These are phyloP conservation scores for Boletellus sp. DNA, from an alignment of 768 basidiomycete genomes.

Conservation along the genomic window DNA sequence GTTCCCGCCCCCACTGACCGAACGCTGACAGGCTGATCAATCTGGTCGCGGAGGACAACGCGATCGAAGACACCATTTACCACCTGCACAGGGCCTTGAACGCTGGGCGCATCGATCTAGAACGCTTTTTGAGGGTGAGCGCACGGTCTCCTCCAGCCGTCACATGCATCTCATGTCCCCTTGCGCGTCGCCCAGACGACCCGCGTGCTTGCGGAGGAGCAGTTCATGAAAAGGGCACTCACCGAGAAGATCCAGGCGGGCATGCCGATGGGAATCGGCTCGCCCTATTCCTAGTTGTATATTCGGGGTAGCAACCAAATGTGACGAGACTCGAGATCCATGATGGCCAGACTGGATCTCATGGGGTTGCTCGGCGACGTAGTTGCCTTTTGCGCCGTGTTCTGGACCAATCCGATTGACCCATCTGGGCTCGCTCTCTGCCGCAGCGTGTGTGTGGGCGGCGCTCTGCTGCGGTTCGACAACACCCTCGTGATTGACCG, in stretches of 20 bases:
- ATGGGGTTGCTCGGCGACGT: slow-evolving; percentile 34
- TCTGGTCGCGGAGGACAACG: slow-evolving; percentile 98
- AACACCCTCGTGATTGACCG: slow-evolving; percentile 23
- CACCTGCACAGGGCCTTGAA: slow-evolving; percentile 94
- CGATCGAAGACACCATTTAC: slow-evolving; percentile 97
- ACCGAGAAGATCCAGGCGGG: slow-evolving; percentile 82
- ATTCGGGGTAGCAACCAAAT: slow-evolving; percentile 31
- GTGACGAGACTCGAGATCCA: slow-evolving; percentile 27
- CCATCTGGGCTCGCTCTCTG: slow-evolving; percentile 23
- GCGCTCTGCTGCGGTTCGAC: slow-evolving; percentile 22
- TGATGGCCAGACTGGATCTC: slow-evolving; percentile 23
- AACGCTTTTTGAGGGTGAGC: slow-evolving; percentile 88
- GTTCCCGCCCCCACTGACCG: slow-evolving; percentile 15
- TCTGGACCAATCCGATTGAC: slow-evolving; percentile 27
- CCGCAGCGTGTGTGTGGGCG: slow-evolving; percentile 9
- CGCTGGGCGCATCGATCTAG: slow-evolving; percentile 86
- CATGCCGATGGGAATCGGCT: slow-evolving; percentile 48
- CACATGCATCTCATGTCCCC: slow-evolving; percentile 14
- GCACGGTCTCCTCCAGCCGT: slow-evolving; percentile 21
- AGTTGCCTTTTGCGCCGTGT: slow-evolving; percentile 36
- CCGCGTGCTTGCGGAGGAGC: slow-evolving; percentile 87
- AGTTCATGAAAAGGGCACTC: slow-evolving; percentile 94
- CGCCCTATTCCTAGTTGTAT: slow-evolving; percentile 33
- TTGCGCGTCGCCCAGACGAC: slow-evolving; percentile 52
- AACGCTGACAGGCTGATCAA: slow-evolving; percentile 74